Percentiles rank a stretch among this genome's conserved stretches.
phyloP scores from a whole-genome alignment of 805 yeast genomes.

The Diddensiella santjacobensis region DNA sequence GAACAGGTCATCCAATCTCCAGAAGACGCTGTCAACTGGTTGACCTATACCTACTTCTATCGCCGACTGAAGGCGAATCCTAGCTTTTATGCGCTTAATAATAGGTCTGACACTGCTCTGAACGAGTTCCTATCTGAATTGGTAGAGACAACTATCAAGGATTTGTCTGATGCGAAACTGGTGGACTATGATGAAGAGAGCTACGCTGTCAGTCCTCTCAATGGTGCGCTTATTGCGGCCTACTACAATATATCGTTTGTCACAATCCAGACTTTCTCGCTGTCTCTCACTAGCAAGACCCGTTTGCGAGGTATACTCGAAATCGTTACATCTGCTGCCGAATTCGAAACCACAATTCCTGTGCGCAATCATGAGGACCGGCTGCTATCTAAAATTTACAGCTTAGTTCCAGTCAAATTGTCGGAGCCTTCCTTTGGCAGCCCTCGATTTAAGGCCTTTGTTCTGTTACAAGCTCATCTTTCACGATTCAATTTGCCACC shows the following conservation, averaged over 20 bases:
- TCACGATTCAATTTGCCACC: slow-evolving; percentile 59
- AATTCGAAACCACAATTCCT: slow-evolving; percentile 59
- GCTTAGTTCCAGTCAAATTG: slow-evolving; percentile 60
- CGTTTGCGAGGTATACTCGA: slow-evolving; percentile 62
- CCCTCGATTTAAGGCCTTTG: slow-evolving; percentile 65
- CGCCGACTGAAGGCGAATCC: slow-evolving; percentile 80
- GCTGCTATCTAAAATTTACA: slow-evolving; percentile 48
- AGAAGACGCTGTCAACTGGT: slow-evolving; percentile 89
- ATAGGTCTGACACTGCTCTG: slow-evolving; percentile 59
- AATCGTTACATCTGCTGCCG: slow-evolving; percentile 61
- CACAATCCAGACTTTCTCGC: slow-evolving; percentile 60
- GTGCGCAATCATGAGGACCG: slow-evolving; percentile 58
- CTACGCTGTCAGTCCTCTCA: slow-evolving; percentile 50
- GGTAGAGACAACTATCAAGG: slow-evolving; percentile 66
- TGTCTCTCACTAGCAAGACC: slow-evolving; percentile 50
- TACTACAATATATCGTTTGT: slow-evolving; percentile 62
- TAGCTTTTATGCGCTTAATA: slow-evolving; percentile 77
- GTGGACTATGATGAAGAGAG: slow-evolving; percentile 51
- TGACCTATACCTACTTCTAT: slow-evolving; percentile 79
- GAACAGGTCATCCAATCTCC: slow-evolving; percentile 56
- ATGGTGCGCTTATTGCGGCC: slow-evolving; percentile 71
- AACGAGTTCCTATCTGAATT: slow-evolving; percentile 82
- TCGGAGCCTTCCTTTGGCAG: slow-evolving; percentile 39
- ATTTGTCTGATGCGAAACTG: slow-evolving; percentile 52
- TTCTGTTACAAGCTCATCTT: slow-evolving; percentile 77